These are phyloP conservation scores for Leonotis leonurus DNA, from an alignment of 257 asterid species.

Conservation along the genomic window DNA sequence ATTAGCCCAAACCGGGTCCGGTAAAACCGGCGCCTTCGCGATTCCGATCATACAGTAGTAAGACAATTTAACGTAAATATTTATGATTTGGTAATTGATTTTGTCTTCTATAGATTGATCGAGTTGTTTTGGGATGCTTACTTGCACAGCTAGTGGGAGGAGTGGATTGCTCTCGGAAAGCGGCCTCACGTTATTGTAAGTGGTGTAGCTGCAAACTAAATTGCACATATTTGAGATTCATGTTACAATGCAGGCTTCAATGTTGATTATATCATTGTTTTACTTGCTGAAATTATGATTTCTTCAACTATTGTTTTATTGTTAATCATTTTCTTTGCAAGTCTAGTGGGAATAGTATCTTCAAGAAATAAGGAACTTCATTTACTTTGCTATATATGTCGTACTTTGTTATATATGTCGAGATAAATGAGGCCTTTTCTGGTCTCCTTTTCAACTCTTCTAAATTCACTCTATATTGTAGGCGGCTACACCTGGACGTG, in stretches of 20 bases:
- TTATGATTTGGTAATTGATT: neutral
- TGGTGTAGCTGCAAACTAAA: constrained; percentile 7
- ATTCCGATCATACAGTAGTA: constrained; percentile 86
- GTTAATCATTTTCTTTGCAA: neutral
- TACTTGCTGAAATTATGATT: too few species aligned
- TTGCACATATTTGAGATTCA: too few species aligned
- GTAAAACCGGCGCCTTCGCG: constrained; percentile 93
- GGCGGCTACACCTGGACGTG: constrained; percentile 98
- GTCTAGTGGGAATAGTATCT: neutral
- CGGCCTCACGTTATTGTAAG: constrained; percentile 86
- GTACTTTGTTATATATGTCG: neutral
- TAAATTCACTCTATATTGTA: constrained; percentile 16
- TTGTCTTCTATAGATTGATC: neutral
- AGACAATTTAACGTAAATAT: neutral
- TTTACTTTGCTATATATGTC: neutral
- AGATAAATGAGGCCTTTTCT: neutral
- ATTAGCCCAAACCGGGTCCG: constrained; percentile 96
- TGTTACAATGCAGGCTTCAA: too few species aligned
- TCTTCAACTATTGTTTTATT: neutral
- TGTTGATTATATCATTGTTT: too few species aligned
- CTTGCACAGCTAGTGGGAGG: constrained; percentile 90
- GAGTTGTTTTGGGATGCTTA: neutral
- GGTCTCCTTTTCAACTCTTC: neutral
- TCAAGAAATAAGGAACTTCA: neutral
- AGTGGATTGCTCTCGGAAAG: constrained; percentile 56